A percentile compares a stretch with the other conserved stretches of the same genome.
phyloP scores from a whole-genome alignment of 2,329 filamentous ascomycete genomes.

The Rutstroemia sydowiana region DNA sequence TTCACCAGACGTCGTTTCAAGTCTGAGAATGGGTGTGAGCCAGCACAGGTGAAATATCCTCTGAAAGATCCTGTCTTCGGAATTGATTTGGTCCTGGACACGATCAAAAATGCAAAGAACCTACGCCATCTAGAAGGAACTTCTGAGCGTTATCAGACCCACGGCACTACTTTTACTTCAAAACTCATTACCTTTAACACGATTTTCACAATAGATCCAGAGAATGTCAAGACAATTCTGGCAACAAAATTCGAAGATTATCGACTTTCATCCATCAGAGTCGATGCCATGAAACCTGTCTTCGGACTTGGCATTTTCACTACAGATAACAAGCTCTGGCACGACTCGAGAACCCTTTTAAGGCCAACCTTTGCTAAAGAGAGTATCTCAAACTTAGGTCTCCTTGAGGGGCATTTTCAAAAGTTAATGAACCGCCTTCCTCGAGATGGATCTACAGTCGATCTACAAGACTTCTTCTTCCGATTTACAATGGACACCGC shows the following conservation, averaged over 20 bases:
- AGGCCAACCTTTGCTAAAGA: conserved; percentile 44
- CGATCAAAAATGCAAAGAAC: conserved; percentile 33
- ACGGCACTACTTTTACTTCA: conserved; percentile 2
- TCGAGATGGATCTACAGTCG: conserved; percentile 33
- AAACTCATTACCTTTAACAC: conserved; percentile 25
- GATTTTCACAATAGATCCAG: conserved; percentile 41
- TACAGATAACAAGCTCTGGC: conserved; percentile 10
- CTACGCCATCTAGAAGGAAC: not conserved
- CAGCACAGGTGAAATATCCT: conserved; percentile 35
- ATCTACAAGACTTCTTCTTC: conserved; percentile 55
- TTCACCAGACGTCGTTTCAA: conserved; percentile 4
- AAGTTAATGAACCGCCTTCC: conserved; percentile 5
- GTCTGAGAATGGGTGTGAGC: conserved; percentile 37
- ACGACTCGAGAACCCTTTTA: conserved; percentile 33
- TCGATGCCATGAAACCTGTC: conserved; percentile 6
- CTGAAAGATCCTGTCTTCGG: conserved; percentile 48
- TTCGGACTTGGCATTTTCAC: conserved; percentile 13
- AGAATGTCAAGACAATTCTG: conserved; percentile 49
- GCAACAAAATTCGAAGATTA: conserved; percentile 46
- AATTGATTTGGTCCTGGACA: conserved; percentile 37
- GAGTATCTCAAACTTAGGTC: conserved; percentile 55
- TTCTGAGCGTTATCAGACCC: not conserved
- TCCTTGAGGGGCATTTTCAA: conserved; percentile 53
- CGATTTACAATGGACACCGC: conserved; percentile 31
- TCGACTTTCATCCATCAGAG: conserved; percentile 31